Evolutionary conservation across 208 protist species (phyloP).

Genomic region (Borovskyia barvae): DNA sequence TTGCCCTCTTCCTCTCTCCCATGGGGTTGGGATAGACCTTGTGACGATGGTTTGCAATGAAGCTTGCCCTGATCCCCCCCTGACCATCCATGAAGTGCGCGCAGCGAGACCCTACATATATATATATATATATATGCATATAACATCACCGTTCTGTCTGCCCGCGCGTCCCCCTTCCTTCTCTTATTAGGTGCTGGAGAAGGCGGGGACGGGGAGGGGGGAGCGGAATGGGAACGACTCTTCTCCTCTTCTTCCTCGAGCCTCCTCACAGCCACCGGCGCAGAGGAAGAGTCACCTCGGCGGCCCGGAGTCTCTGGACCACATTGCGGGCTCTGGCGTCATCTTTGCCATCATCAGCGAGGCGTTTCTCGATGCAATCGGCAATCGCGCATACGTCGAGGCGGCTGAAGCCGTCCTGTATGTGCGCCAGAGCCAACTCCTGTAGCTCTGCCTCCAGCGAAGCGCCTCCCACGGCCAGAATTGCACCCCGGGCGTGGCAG

Average conservation of each 20-base stretch:
- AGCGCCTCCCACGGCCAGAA: constrained; percentile 9
- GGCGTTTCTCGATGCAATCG: not conserved
- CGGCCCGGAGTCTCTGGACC: constrained; percentile 4
- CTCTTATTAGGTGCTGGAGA: too few relatives aligned
- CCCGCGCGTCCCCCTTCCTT: too few relatives aligned
- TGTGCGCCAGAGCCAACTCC: constrained; percentile 11
- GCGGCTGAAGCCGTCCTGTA: constrained; percentile 12
- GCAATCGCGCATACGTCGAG: constrained; percentile 1
- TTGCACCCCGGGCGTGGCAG: not conserved
- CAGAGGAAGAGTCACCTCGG: constrained; percentile 12
- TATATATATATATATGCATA: not conserved
- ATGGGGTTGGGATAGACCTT: too few relatives aligned
- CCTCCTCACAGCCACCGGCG: constrained; percentile 8
- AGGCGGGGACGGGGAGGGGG: too few relatives aligned
- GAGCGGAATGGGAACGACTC: too few relatives aligned
- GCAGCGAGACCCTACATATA: not conserved
- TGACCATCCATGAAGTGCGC: too few relatives aligned
- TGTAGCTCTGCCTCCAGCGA: constrained; percentile 11
- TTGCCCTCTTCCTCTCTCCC: too few relatives aligned
- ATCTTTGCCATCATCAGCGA: not conserved
- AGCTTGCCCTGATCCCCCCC: too few relatives aligned
- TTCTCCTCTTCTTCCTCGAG: too few relatives aligned
- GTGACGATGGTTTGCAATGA: too few relatives aligned
- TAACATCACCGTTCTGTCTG: too few relatives aligned
- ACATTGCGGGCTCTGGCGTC: not conserved